phyloP scores from a whole-genome alignment of 2,329 filamentous ascomycete species.

The Didymella lethalis region DNA sequence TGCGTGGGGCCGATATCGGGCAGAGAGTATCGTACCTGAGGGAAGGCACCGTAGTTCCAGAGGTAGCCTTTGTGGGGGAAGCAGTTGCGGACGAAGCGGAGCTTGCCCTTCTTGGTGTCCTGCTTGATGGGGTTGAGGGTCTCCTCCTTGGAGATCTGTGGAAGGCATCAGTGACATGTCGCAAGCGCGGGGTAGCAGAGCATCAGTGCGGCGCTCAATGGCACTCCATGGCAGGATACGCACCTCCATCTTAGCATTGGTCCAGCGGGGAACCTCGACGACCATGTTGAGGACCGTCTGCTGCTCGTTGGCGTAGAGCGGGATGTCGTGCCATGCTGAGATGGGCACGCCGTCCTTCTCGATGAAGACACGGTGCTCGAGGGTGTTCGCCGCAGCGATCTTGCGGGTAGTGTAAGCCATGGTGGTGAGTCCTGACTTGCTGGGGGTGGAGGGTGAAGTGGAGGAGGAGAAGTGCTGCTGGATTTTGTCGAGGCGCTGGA shows the following conservation, averaged over 20 bases:
- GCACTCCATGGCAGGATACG: slow-evolving; percentile 48
- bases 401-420: slow-evolving; percentile 84
- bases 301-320: slow-evolving; percentile 95
- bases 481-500: slow-evolving; percentile 52
- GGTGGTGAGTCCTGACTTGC: slow-evolving; percentile 38
- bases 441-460: slow-evolving; percentile 27
- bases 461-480: slow-evolving; percentile 51
- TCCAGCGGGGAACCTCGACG: slow-evolving; percentile 99
- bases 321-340: slow-evolving; percentile 98
- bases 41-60: slow-evolving; percentile 99
- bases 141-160: slow-evolving; percentile 97
- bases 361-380: slow-evolving; percentile 97
- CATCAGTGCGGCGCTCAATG: slow-evolving; percentile 1
- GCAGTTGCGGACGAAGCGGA: slow-evolving; percentile 99
- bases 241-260: slow-evolving; percentile 99
- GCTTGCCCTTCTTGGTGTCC: slow-evolving; percentile 99
- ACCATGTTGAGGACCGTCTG: slow-evolving; percentile 98
- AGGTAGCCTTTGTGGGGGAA: slow-evolving; percentile 99
- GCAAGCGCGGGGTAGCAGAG: slow-evolving; percentile 24
- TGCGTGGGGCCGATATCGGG: slow-evolving; percentile 40
- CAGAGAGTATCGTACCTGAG: slow-evolving; percentile 71
- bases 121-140: slow-evolving; percentile 99
- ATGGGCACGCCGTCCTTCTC: slow-evolving; percentile 95
- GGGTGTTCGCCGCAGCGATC: slow-evolving; percentile 86
- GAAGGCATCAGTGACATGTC: slow-evolving; percentile 30